A percentile compares a stretch with the other conserved stretches of the same genome.
Conservation (phyloP, 306 rosid genomes). For the Gastrolobium villosum region DNA sequence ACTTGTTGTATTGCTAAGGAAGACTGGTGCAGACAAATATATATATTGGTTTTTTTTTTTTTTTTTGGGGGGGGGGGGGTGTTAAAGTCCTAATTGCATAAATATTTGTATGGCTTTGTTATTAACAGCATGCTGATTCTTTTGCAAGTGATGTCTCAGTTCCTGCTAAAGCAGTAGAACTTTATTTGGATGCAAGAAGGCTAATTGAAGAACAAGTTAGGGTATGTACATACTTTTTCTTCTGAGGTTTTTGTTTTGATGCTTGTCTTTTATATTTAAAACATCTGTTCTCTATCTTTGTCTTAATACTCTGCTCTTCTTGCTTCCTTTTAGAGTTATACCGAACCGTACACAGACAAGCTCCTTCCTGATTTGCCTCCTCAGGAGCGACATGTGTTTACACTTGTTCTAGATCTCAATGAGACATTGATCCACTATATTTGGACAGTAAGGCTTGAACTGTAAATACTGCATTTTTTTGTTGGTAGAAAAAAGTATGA, state of each 20-base stretch:
- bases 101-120: slow-evolving; percentile 15
- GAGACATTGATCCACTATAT: slow-evolving; percentile 90
- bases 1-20: slow-evolving; percentile 5
- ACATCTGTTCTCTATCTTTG: background rate
- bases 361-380: slow-evolving; percentile 99
- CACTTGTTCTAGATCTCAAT: slow-evolving; percentile 95
- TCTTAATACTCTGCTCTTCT: slow-evolving; percentile 42
- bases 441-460: slow-evolving; percentile 81
- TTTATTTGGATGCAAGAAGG: slow-evolving; percentile 88
- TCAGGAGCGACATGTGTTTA: slow-evolving; percentile 81
- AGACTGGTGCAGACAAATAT: slow-evolving; percentile 10
- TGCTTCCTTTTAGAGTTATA: slow-evolving; percentile 68
- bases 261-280: background rate
- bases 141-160: slow-evolving; percentile 59
- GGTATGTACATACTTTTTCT: slow-evolving; percentile 55
- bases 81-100: background rate
- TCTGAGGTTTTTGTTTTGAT: slow-evolving; percentile 24
- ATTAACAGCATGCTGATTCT: slow-evolving; percentile 42
- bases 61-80: background rate
- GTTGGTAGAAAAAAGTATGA: background rate
- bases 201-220: slow-evolving; percentile 80
- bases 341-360: slow-evolving; percentile 91
- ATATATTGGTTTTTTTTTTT: background rate
- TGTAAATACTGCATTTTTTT: background rate
- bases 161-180: slow-evolving; percentile 83